Percentiles rank a stretch among this genome's conserved stretches.
These are phyloP conservation scores for Priceomyces fermenticarens DNA, from an alignment of 805 yeast genomes.

Conservation along the genomic window DNA sequence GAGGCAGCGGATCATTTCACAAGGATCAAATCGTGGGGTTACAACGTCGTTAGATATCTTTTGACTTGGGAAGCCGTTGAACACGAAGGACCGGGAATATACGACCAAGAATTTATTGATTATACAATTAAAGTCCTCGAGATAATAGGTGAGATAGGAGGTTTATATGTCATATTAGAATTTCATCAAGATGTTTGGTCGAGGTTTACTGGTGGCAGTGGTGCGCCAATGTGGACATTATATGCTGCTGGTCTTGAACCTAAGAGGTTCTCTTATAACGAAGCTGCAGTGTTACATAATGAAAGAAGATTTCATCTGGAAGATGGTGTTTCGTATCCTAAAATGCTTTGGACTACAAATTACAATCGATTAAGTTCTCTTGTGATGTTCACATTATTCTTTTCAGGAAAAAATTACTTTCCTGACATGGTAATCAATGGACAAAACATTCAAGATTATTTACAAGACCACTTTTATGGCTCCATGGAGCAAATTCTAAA, in stretches of 20 bases:
- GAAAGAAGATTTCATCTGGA: slow-evolving; percentile 34
- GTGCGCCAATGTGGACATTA: slow-evolving; percentile 92
- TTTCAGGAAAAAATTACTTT: slow-evolving; percentile 72
- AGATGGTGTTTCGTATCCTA: slow-evolving; percentile 53
- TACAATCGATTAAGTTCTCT: slow-evolving; percentile 71
- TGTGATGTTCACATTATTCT: slow-evolving; percentile 84
- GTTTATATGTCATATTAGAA: slow-evolving; percentile 75
- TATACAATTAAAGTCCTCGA: slow-evolving; percentile 63
- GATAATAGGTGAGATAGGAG: slow-evolving; percentile 60
- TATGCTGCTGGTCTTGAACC: slow-evolving; percentile 89
- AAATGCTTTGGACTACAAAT: slow-evolving; percentile 93
- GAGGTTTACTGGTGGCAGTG: slow-evolving; percentile 83
- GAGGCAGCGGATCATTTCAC: slow-evolving; percentile 69
- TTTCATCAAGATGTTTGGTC: slow-evolving; percentile 97
- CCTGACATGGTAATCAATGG: slow-evolving; percentile 75
- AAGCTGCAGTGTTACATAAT: slow-evolving; percentile 79
- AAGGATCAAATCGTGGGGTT: slow-evolving; percentile 78
- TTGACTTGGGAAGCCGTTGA: slow-evolving; percentile 93
- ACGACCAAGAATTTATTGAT: slow-evolving; percentile 73
- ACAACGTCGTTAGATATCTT: slow-evolving; percentile 70
- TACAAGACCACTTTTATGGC: slow-evolving; percentile 60
- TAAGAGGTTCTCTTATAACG: slow-evolving; percentile 60
- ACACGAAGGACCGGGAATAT: slow-evolving; percentile 79
- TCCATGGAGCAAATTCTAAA: slow-evolving; percentile 45
- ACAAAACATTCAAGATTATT: slow-evolving; percentile 70